Conservation (phyloP, 2,329 filamentous ascomycete genomes). For the Stenocarpella maydis region DNA sequence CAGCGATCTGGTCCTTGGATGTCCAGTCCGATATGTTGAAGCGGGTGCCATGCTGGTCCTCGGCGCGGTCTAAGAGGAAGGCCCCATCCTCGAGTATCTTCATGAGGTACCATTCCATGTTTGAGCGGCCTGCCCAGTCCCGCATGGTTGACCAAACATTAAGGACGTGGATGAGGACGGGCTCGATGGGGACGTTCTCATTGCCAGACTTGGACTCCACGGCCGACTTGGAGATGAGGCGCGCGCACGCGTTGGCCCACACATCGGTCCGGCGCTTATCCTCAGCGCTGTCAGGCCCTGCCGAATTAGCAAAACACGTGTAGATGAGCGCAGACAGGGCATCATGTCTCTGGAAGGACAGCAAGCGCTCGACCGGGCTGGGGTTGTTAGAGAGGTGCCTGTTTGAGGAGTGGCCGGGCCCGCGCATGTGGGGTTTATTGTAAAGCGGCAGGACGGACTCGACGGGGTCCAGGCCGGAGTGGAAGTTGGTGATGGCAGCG, state of each 20-base stretch:
- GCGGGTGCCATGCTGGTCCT: slow-evolving; percentile 77
- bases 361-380: slow-evolving; percentile 79
- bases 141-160: slow-evolving; percentile 88
- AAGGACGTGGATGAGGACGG: slow-evolving; percentile 83
- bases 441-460: slow-evolving; percentile 84
- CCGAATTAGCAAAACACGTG: slow-evolving; percentile 88
- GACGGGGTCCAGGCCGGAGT: slow-evolving; percentile 80
- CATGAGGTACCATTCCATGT: slow-evolving; percentile 94
- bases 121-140: slow-evolving; percentile 88
- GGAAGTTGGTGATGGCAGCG: slow-evolving; percentile 77
- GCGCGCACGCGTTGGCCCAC: slow-evolving; percentile 89
- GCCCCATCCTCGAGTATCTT: slow-evolving; percentile 92
- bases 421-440: slow-evolving; percentile 57
- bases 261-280: slow-evolving; percentile 81
- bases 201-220: slow-evolving; percentile 75
- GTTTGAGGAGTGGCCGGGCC: slow-evolving; percentile 43
- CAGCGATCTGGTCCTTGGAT: slow-evolving; percentile 80
- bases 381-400: slow-evolving; percentile 47
- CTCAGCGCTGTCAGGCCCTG: slow-evolving; percentile 82
- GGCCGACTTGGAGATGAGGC: slow-evolving; percentile 79
- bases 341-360: slow-evolving; percentile 90
- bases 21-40: slow-evolving; percentile 77
- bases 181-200: slow-evolving; percentile 59
- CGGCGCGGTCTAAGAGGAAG: slow-evolving; percentile 86
- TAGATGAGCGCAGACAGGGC: slow-evolving; percentile 85